These are phyloP conservation scores for Crassisporium funariophilum DNA, from an alignment of 768 basidiomycete genomes.

Conservation along the genomic window DNA sequence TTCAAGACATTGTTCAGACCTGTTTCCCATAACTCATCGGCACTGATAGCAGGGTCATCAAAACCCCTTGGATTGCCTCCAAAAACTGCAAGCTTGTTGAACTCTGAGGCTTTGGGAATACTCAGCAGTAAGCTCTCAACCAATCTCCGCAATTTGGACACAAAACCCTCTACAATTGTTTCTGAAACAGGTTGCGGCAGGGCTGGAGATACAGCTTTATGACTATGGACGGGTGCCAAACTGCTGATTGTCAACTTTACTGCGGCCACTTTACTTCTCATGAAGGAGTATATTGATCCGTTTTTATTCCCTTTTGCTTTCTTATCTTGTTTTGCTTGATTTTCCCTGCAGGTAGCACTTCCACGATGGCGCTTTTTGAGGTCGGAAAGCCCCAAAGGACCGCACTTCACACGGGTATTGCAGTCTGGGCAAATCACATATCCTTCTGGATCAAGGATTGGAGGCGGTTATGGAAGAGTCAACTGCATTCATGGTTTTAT, in stretches of 20 bases:
- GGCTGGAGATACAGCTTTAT: neutral
- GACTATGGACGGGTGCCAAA: conserved; percentile 1
- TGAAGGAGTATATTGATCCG: conserved; percentile 8
- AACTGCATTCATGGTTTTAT: neutral
- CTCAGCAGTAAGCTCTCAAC: conserved; percentile 7
- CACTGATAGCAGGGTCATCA: conserved; percentile 8
- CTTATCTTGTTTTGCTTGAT: conserved; percentile 10
- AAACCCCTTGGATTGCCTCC: conserved; percentile 1
- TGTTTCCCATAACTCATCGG: conserved; percentile 26
- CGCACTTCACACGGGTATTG: conserved; percentile 16
- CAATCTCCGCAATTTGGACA: conserved; percentile 1
- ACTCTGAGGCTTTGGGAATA: conserved; percentile 10
- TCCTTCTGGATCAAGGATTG: conserved; percentile 5
- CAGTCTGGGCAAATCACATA: conserved; percentile 23
- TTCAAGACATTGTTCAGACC: conserved; percentile 22
- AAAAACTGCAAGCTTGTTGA: conserved; percentile 12
- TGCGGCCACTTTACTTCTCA: conserved; percentile 6
- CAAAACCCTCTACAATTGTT: neutral
- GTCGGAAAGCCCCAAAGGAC: conserved; percentile 19
- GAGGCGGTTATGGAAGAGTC: neutral
- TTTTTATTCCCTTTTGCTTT: conserved; percentile 6
- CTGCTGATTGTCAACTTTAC: conserved; percentile 14
- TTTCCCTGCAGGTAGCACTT: conserved; percentile 1
- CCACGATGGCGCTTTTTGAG: conserved; percentile 15
- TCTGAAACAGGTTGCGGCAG: neutral